Evolutionary conservation across 176 grass and related monocot species (phyloP), one percentile per base, ranked within the genome.

Genomic region (Pharus latifolius): DNA sequence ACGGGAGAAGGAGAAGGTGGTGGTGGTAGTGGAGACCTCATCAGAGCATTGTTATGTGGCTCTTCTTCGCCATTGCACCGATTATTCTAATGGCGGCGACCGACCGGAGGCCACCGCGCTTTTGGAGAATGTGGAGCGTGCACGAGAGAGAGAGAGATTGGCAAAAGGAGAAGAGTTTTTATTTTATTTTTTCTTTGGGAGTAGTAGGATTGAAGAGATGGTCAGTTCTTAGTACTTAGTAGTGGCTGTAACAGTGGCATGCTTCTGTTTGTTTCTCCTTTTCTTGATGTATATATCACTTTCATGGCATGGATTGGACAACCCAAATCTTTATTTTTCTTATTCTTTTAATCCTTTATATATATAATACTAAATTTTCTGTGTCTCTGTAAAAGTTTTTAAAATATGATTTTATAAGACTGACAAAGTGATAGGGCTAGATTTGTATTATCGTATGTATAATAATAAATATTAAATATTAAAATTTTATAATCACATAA

Each of bases 11-110:
- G 47, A 17, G 42, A 32, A 30, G 63, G 33, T 17, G 75, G 62
- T 19, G 61, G 65, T 4, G 31, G 69, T 85, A 86, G 83, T 85
- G 88, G 83, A 84, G 34, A 74, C 75, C 75, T 78, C 82, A 84
- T 84, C 70, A 76, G 40, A 14, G 79, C 30, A 65, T 57, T 73
- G 63, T 38, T 91, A 67, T 80, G 88, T 86, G 83, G 59, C 75
- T 82, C 33, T 59, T 78, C 82, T 69, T 62, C 53, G 64, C 67
- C 78, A 59, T 17, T 22, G 13, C 5, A 53, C 16, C 5, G 37
- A 60, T 54, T 74, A 79, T 80, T 61, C 49, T 71, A 76, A 65
- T 73, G 78, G 79, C 74, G 81, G 81, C 74, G 67, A 84, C 81
- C 81, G 73, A 71, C 57, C 64, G 51, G n/a, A n/a, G n/a, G n/a